Evolutionary conservation across 345 rosid species (phyloP), one percentile per base, ranked within the genome.

Genomic region (Murraya koenigii): DNA sequence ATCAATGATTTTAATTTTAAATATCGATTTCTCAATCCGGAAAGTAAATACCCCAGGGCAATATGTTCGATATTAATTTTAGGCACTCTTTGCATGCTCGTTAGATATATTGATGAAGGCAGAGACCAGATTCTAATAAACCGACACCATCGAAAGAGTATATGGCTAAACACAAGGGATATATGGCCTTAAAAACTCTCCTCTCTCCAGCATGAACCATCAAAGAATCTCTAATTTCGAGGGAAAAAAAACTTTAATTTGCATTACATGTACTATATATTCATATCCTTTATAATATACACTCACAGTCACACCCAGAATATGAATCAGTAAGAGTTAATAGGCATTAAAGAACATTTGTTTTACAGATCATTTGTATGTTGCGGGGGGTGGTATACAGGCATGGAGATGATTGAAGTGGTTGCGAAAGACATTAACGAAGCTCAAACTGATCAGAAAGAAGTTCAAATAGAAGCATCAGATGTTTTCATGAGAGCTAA

Each of bases 401-500:
- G 36, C 19, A 62, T 62, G 66, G 66, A 67, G 80, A 84, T 44
- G 49, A 13, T 44, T 44, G 1, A 71, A 72, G 73, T 59, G 76
- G 66, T 55, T 13, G 85, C 66, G 6, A 33, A 62, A 7, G 66
- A 83, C 67, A 10, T 80, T 23, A 44, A 13, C 13, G 88, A 85
- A 77, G 74, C 81, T n/a, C 80, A 77, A 74, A 75, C 26, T 47
- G 38, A 60, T 44, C 49, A 13, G 35, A 47, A 19, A 17, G 52
- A 23, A 23, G 69, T 66, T 11, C 39, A 66, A 41, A 13, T 79
- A 71, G 82, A 75, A 77, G 78, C 61, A 8, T 56, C 75, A 32
- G 55, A 87, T 32, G 36, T 83, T 28, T 86, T 88, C 60, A 78
- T 80, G 71, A 80, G 56, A 66, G 77, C 84, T 30, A 84, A 84